phyloP scores from a whole-genome alignment of 176 grass and related monocot genomes.

The Puccinellia tenuiflora region DNA sequence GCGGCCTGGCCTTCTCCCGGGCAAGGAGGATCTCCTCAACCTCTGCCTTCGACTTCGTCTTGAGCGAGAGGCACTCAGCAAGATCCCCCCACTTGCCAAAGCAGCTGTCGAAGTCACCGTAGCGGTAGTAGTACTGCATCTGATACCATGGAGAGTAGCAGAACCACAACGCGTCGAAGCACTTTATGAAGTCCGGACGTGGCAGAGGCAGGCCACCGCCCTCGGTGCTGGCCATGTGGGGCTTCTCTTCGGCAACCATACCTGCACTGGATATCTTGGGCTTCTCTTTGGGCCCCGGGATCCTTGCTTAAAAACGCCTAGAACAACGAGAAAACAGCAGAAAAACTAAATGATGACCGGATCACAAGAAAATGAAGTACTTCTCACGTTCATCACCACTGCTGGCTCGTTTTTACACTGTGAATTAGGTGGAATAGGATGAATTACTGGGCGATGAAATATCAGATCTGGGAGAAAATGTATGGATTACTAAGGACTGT shows the following conservation, averaged over 20 bases:
- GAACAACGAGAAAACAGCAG: not conserved
- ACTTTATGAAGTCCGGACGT: conserved; percentile 64
- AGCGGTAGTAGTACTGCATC: conserved; percentile 81
- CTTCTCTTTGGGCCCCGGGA: conserved; percentile 22
- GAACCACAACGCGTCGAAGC: conserved; percentile 83
- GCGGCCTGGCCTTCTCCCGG: conserved; percentile 58
- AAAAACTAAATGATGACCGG: not conserved
- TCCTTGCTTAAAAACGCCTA: conserved; percentile 20
- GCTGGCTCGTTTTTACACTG: too few relatives aligned
- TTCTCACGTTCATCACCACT: too few relatives aligned
- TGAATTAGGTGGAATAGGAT: not conserved
- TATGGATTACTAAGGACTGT: not conserved
- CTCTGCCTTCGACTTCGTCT: conserved; percentile 52
- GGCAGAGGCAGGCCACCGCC: not conserved
- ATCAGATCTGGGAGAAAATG: too few relatives aligned
- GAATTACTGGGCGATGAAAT: not conserved
- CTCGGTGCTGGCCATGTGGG: not conserved
- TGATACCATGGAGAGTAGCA: conserved; percentile 91
- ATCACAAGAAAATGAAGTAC: not conserved
- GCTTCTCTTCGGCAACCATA: not conserved
- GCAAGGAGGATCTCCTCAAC: conserved; percentile 60
- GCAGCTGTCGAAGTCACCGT: conserved; percentile 71
- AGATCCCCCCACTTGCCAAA: conserved; percentile 76
- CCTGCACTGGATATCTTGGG: not conserved
- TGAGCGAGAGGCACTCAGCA: conserved; percentile 62